Evolutionary conservation across 352 stramenopile species (phyloP), one percentile per base, ranked within the genome.

Genomic region (Hyaloperonospora arabidopsidis): DNA sequence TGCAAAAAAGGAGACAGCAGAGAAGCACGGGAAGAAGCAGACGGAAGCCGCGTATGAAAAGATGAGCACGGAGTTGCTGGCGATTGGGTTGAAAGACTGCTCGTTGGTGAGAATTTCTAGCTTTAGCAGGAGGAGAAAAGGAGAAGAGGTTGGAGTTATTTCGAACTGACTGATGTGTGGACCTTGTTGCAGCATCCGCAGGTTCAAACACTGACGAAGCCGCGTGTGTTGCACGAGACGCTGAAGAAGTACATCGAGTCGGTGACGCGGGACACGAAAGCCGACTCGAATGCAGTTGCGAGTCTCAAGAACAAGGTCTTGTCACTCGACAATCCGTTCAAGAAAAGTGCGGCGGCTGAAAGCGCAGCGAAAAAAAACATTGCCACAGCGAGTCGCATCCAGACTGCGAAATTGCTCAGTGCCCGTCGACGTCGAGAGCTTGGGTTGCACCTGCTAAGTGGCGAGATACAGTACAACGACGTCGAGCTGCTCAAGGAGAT

Each of bases 301-400:
- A 80, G 79, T 59, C 71, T 90, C 46, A 84, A 84, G 63, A 87
- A 84, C 66, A 90, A 90, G 60, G 73, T 89, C 40, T 50, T 90
- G 53, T 79, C 84, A 43, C 63, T 90, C 48, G 80, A 90, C 46
- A 90, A 90, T 23, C 80, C 80, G 1, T 61, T 87, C 18, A 84
- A 79, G 32, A 84, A 79, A 25, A 63, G 54, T 6, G 70, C 67
- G 18, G 61, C 72, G 32, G 54, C 61, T 6, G 44, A 60, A 10
- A 76, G 67, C 28, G 47, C 43, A 4, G 54, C 65, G n/a, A n/a
- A n/a, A 23, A 64, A 68, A n/a, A 59, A 58, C 13, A 55, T 59
- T 23, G 65, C 65, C 1, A 48, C 47, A 3, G 47, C 54, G 28
- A 73, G 61, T 45, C 67, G 65, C 32, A 69, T 66, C 13, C 78